Evolutionary conservation across 225 moss, liverwort and hornwort genomes (phyloP).

Genomic region (Anthoceros angustus): DNA sequence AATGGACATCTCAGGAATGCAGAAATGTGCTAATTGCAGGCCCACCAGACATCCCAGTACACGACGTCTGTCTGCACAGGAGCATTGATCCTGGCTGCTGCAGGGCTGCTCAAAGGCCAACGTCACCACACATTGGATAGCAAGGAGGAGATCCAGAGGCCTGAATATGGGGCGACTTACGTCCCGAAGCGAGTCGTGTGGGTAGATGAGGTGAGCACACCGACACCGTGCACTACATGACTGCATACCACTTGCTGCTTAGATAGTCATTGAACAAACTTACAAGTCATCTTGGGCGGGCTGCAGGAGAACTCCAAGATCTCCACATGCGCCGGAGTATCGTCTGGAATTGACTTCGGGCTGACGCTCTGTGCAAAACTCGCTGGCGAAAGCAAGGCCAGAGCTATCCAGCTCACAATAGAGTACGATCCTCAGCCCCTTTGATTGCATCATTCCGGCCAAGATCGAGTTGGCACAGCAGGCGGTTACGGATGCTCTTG

Average conservation of each 20-base stretch:
- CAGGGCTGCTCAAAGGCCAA: background rate
- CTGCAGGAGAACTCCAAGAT: constrained; percentile 13
- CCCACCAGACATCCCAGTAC: background rate
- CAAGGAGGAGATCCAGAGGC: background rate
- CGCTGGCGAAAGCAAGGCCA: constrained; percentile 10
- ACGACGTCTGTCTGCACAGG: background rate
- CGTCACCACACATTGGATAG: background rate
- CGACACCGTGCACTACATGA: background rate
- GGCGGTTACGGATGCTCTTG: background rate
- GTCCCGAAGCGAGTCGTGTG: background rate
- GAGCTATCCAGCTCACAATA: constrained; percentile 11
- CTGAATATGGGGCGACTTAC: background rate
- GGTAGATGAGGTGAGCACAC: background rate
- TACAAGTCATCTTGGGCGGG: background rate
- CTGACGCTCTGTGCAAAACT: constrained; percentile 8
- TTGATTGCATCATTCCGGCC: constrained; percentile 5
- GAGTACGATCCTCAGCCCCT: constrained; percentile 21
- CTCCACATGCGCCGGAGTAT: constrained; percentile 17
- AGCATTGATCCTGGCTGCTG: background rate
- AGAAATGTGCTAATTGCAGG: background rate
- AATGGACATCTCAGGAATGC: background rate
- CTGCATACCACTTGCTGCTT: background rate
- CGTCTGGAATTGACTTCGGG: constrained; percentile 20
- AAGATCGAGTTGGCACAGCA: constrained; percentile 10
- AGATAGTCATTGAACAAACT: background rate